Evolutionary conservation across 1,139 yeast genomes (phyloP), one percentile per base, ranked within the genome.

Genomic region (Suhomyces atakaporum): DNA sequence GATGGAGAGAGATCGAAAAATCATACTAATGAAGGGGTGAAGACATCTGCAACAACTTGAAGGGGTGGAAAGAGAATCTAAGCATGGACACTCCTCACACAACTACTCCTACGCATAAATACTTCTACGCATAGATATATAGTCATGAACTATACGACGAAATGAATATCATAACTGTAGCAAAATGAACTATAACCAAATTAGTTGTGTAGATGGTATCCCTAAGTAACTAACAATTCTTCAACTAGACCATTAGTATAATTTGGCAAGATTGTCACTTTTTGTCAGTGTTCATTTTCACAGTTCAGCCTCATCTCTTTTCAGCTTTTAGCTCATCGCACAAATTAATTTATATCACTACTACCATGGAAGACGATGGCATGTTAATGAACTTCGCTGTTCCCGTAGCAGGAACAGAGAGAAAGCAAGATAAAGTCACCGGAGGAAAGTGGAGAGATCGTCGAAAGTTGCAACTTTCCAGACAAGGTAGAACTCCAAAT

Each of bases 361-460:
- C 19, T 28, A 58, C 56, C 57, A 59, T 55, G 35, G 66, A 60
- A 16, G 90, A 83, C 58, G 85, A 79, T 57, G 92, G 84, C 8
- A 55, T 84, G 54, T 57, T 84, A 50, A 60, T 85, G 51, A 85
- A 85, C 56, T 81, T 85, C 54, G 73, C 80, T 29, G 58, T 67
- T 5, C 66, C 66, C 10, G 56, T 60, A 8, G 52, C 58, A 5
- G 35, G 41, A 8, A 32, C 33, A 5, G 39, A 32, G 25, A 38
- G 45, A 45, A 40, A 29, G 37, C 44, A 43, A 11, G 42, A 53
- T 2, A 81, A 79, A 47, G 69, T 77, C 4, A 67, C 74, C 6
- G 92, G 94, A 20, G 94, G 94, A 6, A 73, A 74, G 50, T 85
- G 95, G 95, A 82, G 77, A 50, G 95, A 86, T 42, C 73, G 95